Base-by-base conservation (phyloP, 1,139 yeast genomes). In the Hyphopichia pseudoburtonii region DNA sequence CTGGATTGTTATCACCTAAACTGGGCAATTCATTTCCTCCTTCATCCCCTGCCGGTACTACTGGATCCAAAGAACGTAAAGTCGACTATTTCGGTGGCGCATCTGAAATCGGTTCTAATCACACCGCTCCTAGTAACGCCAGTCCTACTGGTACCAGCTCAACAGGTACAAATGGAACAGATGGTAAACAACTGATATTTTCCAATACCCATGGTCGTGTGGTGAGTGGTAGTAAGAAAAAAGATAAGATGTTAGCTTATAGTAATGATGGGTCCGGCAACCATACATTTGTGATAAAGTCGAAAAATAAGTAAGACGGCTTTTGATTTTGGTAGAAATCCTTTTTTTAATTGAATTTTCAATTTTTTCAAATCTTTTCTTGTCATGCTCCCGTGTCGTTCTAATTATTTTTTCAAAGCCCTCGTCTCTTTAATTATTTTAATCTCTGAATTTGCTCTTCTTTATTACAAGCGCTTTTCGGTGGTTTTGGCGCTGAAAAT, bases 1-100 rank as follows among this genome's bases (percentile, higher is more conserved):
- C 82, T 0, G 84, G 83, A 0, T 44, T 74, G 33, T 55, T 71
- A 30, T 73, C 83, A 4, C 79, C 81, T 3, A 71, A 67, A 44
- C 66, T 58, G 48, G 64, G 54, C 34, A 45, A 42, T 29, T 50
- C 57, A 34, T 41, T 42, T 14, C 41, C 47, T 1, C 39, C 48
- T 1, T 48, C 61, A 14, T 54, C 67, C 6, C 52, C 57, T 17
- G 18, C 29, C 6, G 16, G 10, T 11, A 40, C 51, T 2, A 59
- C 64, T 17, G 42, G 35, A 10, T 47, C 49, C 27, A 41, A 15
- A 15, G 27, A 22, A 11, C 14, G 19, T n/a, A 31, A 31, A 27
- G 27, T 6, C 5, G 34, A 31, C 15, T 31, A 31, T n/a, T 31
- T 31, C 23, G 18, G 18, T 7, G 21, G 16, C 8, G 5, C 17